Evolutionary conservation across 129 eudicot species (phyloP).

Genomic region (Pulicaria dysenterica): DNA sequence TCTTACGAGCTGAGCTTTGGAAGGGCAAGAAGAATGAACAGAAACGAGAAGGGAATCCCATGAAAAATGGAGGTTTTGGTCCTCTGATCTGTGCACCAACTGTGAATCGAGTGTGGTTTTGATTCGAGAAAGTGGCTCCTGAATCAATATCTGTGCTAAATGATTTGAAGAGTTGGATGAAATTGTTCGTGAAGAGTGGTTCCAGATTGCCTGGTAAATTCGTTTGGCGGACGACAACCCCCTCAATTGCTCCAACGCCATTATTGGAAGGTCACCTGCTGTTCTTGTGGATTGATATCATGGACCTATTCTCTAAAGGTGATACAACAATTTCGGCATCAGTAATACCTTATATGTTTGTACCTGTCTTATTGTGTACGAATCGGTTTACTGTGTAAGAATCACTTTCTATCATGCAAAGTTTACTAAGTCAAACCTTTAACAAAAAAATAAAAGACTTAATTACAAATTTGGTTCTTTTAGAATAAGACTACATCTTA

Average conservation of each 20-base stretch:
- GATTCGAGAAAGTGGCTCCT: constrained; percentile 26
- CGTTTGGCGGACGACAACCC: constrained; percentile 19
- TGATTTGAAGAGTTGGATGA: constrained; percentile 18
- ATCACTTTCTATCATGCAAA: no score
- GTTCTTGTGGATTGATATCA: not conserved
- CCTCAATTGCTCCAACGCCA: constrained; percentile 19
- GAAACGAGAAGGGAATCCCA: constrained; percentile 23
- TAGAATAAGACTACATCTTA: no score
- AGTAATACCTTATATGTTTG: no score
- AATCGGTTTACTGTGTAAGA: no score
- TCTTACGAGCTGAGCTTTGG: constrained; percentile 35
- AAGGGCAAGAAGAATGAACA: not conserved
- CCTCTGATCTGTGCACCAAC: not conserved
- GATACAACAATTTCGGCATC: no score
- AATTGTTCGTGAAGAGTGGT: constrained; percentile 21
- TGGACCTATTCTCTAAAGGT: no score
- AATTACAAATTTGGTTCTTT: no score
- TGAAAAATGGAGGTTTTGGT: constrained; percentile 13
- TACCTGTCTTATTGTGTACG: no score
- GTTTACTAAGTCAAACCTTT: no score
- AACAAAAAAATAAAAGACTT: no score
- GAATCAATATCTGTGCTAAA: constrained; percentile 17
- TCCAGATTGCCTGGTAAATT: not conserved
- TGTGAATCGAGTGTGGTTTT: constrained; percentile 23
- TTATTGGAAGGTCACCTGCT: constrained; percentile 13